A percentile compares a stretch with the other conserved stretches of the same genome.
phyloP scores from a whole-genome alignment of 2,329 filamentous ascomycete species.

The Penicillium sp. region DNA sequence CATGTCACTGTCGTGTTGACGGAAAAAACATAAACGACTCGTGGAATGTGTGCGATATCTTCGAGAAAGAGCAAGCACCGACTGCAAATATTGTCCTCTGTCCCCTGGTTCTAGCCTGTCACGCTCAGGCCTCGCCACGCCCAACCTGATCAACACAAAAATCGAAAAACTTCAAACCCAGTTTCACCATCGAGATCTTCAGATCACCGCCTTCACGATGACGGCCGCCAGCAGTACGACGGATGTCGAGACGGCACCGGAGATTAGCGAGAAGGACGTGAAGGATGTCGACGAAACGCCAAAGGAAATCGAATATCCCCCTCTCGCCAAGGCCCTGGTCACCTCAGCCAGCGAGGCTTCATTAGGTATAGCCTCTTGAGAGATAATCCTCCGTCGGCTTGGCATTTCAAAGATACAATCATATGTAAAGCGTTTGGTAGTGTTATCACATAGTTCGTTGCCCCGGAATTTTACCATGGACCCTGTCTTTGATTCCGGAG shows the following conservation, averaged over 20 bases:
- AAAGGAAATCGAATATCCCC: constrained; percentile 20
- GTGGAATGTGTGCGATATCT: not conserved
- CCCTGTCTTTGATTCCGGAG: not conserved
- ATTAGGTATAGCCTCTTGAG: too few species aligned
- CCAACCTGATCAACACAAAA: too few species aligned
- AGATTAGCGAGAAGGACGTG: not conserved
- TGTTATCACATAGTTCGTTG: not conserved
- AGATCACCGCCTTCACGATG: not conserved
- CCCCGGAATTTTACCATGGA: not conserved
- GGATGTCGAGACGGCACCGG: not conserved
- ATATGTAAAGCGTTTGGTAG: too few species aligned
- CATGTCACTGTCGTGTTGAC: not conserved
- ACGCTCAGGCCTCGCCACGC: not conserved
- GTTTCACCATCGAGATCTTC: not conserved
- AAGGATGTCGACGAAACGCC: not conserved
- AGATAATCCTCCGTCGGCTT: too few species aligned
- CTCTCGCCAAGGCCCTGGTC: constrained; percentile 20
- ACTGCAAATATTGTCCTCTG: not conserved
- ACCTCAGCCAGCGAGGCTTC: not conserved
- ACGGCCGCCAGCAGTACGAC: constrained; percentile 6
- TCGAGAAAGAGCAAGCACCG: not conserved
- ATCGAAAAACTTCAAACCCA: not conserved
- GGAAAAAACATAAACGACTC: not conserved
- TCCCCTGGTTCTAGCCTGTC: not conserved
- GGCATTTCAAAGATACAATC: too few species aligned